Percentiles rank a stretch among this genome's conserved stretches.
Conservation (phyloP, 495 filamentous ascomycete species). For the Hypoxylon trugodes region DNA sequence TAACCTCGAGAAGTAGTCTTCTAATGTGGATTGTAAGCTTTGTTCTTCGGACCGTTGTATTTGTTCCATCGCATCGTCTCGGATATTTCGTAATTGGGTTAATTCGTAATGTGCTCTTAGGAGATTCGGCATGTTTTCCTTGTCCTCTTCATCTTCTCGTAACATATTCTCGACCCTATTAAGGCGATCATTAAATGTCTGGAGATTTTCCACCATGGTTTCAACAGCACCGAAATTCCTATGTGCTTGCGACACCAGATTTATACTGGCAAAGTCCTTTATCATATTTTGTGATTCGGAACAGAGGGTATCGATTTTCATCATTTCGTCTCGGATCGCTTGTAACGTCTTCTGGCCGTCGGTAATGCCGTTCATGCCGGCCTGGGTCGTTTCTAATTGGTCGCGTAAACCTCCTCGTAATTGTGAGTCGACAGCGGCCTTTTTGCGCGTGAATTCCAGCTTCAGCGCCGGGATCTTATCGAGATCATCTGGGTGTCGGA, state of each 20-base stretch:
- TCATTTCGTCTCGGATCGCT: slow-evolving; percentile 94
- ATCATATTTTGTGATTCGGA: slow-evolving; percentile 96
- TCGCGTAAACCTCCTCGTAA: slow-evolving; percentile 86
- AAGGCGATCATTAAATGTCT: slow-evolving; percentile 81
- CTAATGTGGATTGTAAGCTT: slow-evolving; percentile 78
- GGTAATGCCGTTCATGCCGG: slow-evolving; percentile 83
- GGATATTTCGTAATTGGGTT: slow-evolving; percentile 88
- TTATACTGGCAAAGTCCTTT: slow-evolving; percentile 95
- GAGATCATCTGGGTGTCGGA: slow-evolving; percentile 81
- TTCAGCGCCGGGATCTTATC: slow-evolving; percentile 93
- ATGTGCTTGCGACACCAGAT: slow-evolving; percentile 90
- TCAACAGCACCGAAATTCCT: slow-evolving; percentile 92
- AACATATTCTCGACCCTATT: slow-evolving; percentile 77
- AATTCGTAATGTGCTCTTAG: slow-evolving; percentile 89
- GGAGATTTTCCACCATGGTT: slow-evolving; percentile 88
- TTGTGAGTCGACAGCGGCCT: slow-evolving; percentile 86
- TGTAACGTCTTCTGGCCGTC: slow-evolving; percentile 89
- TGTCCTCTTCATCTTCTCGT: slow-evolving; percentile 80
- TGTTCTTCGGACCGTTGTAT: slow-evolving; percentile 76
- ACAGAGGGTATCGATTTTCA: slow-evolving; percentile 97
- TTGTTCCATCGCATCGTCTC: slow-evolving; percentile 96
- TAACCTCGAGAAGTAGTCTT: slow-evolving; percentile 87
- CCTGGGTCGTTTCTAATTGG: slow-evolving; percentile 90
- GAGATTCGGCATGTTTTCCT: slow-evolving; percentile 90
- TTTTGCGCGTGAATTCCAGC: slow-evolving; percentile 94